phyloP scores from a whole-genome alignment of 352 stramenopile species.

The Phytophthora pinifolia region DNA sequence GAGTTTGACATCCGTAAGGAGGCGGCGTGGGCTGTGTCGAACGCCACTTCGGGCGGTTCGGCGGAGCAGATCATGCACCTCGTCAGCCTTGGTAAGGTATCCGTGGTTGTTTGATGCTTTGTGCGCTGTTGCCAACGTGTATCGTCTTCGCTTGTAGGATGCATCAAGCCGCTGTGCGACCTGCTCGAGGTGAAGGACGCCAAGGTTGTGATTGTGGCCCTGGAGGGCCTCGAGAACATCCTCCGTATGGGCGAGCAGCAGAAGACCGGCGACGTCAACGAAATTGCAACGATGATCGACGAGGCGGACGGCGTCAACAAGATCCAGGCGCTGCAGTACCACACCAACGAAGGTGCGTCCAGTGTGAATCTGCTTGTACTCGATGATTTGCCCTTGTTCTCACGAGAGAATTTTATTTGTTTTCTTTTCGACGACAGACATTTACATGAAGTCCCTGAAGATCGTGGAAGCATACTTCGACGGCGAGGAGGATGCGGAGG shows the following conservation, averaged over 20 bases:
- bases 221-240: constrained; percentile 99
- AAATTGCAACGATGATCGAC: constrained; percentile 95
- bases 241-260: constrained; percentile 88
- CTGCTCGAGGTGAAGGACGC: constrained; percentile 95
- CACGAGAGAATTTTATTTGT: not conserved
- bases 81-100: constrained; percentile 85
- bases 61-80: constrained; percentile 97
- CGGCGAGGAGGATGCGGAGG: constrained; percentile 96
- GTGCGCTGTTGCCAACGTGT: constrained; percentile 2
- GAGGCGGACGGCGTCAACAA: constrained; percentile 97
- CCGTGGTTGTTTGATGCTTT: not conserved
- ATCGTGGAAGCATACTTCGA: constrained; percentile 99
- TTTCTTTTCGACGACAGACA: constrained; percentile 44
- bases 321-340: constrained; percentile 98
- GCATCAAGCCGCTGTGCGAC: constrained; percentile 97
- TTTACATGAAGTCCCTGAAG: constrained; percentile 94
- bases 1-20: constrained; percentile 99
- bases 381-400: constrained; percentile 29
- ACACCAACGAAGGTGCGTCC: constrained; percentile 95
- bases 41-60: constrained; percentile 95
- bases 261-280: constrained; percentile 88
- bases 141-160: constrained; percentile 50
- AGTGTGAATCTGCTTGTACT: constrained; percentile 24
- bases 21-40: constrained; percentile 98
- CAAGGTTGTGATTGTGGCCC: constrained; percentile 98